A percentile compares a stretch with the other conserved stretches of the same genome.
Evolutionary conservation across 768 basidiomycete species (phyloP).

Genomic region (Dioszegia aurantiaca): DNA sequence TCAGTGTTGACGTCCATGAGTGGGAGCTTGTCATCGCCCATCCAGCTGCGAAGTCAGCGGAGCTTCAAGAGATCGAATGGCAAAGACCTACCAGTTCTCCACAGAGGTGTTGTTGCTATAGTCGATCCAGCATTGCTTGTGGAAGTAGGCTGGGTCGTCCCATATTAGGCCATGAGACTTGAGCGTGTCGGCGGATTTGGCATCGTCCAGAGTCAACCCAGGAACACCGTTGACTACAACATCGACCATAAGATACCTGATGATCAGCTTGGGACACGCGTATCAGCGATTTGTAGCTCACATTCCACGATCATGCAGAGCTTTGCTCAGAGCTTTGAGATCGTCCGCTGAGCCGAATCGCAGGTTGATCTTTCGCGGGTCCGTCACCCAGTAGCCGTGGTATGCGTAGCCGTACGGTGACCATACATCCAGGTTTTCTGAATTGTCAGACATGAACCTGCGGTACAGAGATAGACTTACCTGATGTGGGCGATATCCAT

Average conservation of each 20-base stretch:
- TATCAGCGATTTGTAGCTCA: conserved; percentile 6
- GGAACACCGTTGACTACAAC: conserved; percentile 82
- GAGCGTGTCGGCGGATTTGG: conserved; percentile 22
- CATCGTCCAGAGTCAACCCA: conserved; percentile 55
- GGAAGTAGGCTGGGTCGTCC: conserved; percentile 59
- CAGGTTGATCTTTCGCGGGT: conserved; percentile 65
- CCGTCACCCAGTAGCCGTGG: conserved; percentile 60
- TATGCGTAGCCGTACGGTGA: conserved; percentile 77
- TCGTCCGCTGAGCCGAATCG: conserved; percentile 74
- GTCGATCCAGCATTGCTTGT: conserved; percentile 71
- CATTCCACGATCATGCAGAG: conserved; percentile 75
- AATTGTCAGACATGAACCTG: conserved; percentile 46
- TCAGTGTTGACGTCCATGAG: conserved; percentile 77
- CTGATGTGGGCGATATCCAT: conserved; percentile 45
- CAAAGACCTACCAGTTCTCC: conserved; percentile 39
- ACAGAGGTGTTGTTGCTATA: conserved; percentile 58
- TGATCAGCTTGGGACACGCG: neutral
- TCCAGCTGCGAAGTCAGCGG: conserved; percentile 62
- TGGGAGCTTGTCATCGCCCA: conserved; percentile 71
- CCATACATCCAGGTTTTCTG: conserved; percentile 66
- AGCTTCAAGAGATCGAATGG: neutral
- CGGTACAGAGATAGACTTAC: conserved; percentile 48
- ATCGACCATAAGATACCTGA: conserved; percentile 70
- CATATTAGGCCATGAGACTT: conserved; percentile 32
- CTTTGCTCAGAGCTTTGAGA: conserved; percentile 65